Percentiles rank a stretch among this genome's conserved stretches.
Conservation (phyloP, 345 rosid genomes). For the Reutealis trisperma region DNA sequence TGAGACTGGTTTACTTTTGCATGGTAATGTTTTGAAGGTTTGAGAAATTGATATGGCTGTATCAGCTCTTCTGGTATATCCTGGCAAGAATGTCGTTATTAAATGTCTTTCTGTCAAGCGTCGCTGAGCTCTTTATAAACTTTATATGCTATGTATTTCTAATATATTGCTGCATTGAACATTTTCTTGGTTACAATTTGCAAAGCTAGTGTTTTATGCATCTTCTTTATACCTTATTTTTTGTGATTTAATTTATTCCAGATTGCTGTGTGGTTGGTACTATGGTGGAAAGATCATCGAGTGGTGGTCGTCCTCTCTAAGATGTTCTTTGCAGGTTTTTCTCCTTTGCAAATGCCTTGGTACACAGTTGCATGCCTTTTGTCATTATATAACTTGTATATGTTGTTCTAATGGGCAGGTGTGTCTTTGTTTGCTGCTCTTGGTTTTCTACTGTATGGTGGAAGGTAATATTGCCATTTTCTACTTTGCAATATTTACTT, state of each 20-base stretch:
- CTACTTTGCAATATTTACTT: neutral
- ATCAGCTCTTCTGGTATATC: neutral
- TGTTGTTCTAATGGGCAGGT: conserved; percentile 42
- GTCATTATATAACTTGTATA: conserved; percentile 13
- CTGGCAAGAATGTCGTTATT: neutral
- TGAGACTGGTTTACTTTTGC: neutral
- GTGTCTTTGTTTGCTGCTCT: conserved; percentile 83
- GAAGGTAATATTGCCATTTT: conserved; percentile 56
- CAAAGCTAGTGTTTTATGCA: neutral
- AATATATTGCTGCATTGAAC: neutral
- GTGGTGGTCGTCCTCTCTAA: conserved; percentile 59
- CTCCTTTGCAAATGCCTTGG: neutral
- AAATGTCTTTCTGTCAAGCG: neutral
- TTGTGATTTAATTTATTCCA: conserved; percentile 27
- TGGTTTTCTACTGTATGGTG: conserved; percentile 88
- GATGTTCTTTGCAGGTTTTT: conserved; percentile 82
- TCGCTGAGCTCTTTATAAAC: neutral
- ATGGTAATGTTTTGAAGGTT: neutral
- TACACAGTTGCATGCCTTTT: neutral
- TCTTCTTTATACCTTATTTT: neutral
- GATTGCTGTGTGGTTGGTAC: conserved; percentile 79
- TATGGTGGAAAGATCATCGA: conserved; percentile 76
- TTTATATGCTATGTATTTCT: neutral
- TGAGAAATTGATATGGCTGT: neutral
- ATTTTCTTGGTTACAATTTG: neutral